Evolutionary conservation across 2,329 filamentous ascomycete species (phyloP), one percentile per base, ranked within the genome.

Genomic region (Polytolypa hystricis): DNA sequence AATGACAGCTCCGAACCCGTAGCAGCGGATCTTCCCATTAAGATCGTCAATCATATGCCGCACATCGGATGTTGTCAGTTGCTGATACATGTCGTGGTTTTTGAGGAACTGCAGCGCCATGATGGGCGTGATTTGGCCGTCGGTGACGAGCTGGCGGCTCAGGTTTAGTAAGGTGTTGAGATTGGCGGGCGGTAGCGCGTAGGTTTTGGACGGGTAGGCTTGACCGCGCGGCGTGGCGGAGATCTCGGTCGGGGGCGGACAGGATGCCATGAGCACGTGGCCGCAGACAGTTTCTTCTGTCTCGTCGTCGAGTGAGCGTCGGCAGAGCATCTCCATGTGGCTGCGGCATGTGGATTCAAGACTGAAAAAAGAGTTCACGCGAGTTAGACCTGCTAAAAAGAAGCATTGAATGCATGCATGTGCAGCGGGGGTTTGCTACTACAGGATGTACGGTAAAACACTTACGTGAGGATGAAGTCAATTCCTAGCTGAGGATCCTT

Each of bases 341-440:
- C 86, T 78, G 74, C 93, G 93, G 69, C 91, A 96, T 35, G 87
- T 84, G 56, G 81, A 82, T 67, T 95, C 87, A 60, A 93, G 44
- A 11, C 44, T 47, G 37, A 26, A 19, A n/a, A n/a, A n/a, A n/a
- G n/a, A n/a, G n/a, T n/a, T n/a, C n/a, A n/a, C 9, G n/a, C 12
- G 16, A 19, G 7, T 12, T 19, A 26, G 10, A 34, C 5, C 4
- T 33, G 14, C 21, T 14, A 12, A 33, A 20, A n/a, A 12, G 5
- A 27, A 10, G 30, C 16, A 16, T 39, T 25, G 2, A 36, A 23
- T 2, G 19, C 17, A 10, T 17, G 6, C 18, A 21, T 3, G n/a
- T 12, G 21, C 10, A n/a, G 6, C 18, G n/a, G n/a, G n/a, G n/a
- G n/a, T n/a, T n/a, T n/a, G n/a, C n/a, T n/a, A n/a, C n/a, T n/a